Evolutionary conservation across 108 stramenopile genomes (phyloP).

Genomic region (Mediolabrus comicus): DNA sequence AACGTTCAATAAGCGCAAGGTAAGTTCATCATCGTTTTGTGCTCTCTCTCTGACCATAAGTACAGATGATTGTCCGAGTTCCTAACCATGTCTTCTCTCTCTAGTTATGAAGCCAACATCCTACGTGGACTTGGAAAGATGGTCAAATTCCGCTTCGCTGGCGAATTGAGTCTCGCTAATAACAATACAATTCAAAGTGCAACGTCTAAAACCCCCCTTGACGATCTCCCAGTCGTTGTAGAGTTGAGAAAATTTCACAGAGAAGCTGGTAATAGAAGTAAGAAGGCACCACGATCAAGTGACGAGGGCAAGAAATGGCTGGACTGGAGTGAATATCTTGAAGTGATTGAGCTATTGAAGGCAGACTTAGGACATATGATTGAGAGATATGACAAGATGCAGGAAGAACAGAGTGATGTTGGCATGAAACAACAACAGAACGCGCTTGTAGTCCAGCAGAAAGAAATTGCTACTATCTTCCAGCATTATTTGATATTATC

Average conservation of each 20-base stretch:
- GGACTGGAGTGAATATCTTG: constrained; percentile 73
- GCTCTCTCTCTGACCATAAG: too few relatives aligned
- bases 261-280: constrained; percentile 64
- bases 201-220: constrained; percentile 44
- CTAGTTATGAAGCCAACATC: constrained; percentile 84
- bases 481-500: constrained; percentile 77
- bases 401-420: neutral
- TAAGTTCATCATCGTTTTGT: too few relatives aligned
- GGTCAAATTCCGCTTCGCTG: constrained; percentile 73
- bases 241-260: constrained; percentile 80
- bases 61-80: too few relatives aligned
- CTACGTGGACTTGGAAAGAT: constrained; percentile 80
- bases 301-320: constrained; percentile 82
- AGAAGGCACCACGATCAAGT: constrained; percentile 63
- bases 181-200: neutral
- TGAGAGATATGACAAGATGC: constrained; percentile 8
- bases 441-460: constrained; percentile 27
- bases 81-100: too few relatives aligned
- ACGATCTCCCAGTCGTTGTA: constrained; percentile 69
- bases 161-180: constrained; percentile 26
- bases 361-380: constrained; percentile 47
- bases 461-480: constrained; percentile 58
- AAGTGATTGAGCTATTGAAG: constrained; percentile 61
- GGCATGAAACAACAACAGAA: neutral
- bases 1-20: too few relatives aligned